Base-by-base conservation (phyloP, 2,329 filamentous ascomycete genomes). In the Fragosphaeria purpurea region DNA sequence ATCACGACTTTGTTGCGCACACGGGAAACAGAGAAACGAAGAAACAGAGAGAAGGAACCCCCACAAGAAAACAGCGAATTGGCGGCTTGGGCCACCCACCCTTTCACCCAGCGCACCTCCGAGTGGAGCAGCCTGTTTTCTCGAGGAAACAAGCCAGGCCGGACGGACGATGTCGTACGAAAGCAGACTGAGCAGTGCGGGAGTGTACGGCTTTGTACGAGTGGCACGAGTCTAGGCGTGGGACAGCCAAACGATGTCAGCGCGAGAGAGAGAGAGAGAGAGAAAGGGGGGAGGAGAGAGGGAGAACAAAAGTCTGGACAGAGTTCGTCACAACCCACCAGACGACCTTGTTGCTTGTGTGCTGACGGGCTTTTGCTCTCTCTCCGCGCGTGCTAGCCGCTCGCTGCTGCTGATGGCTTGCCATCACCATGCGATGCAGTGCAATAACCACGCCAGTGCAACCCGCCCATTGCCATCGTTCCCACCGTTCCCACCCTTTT, bases 331-430 rank as follows among this genome's bases (percentile, higher is more conserved):
- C 22, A 22, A 22, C 22, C 22, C 22, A 22, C 22, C 22, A 22
- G 22, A 22, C 22, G 22, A 22, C 22, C 22, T 11, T 30, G 33
- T 30, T 44, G 47, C 40, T 22, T 22, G 22, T 22, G 22, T 22
- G 22, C 22, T 22, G 22, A 22, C 22, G 22, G 22, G 22, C 22
- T 22, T 22, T 22, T 22, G 22, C 22, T 22, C 22, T 22, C 22
- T 22, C 22, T 22, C 38, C 41, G 52, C 50, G 52, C 41, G 48
- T 53, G 49, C 51, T 56, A 56, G 44, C 50, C 54, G 54, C 54
- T 52, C 45, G 50, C 49, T 34, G 48, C 40, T 13, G 34, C 44
- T 40, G 42, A 39, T 44, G 22, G 22, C 22, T 22, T 34, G 41
- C 41, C 50, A 10, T 41, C 38, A 41, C 11, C 12, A 34, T 46